Base-by-base conservation (phyloP, 441 rosid genomes). In the Manihot esculenta region DNA sequence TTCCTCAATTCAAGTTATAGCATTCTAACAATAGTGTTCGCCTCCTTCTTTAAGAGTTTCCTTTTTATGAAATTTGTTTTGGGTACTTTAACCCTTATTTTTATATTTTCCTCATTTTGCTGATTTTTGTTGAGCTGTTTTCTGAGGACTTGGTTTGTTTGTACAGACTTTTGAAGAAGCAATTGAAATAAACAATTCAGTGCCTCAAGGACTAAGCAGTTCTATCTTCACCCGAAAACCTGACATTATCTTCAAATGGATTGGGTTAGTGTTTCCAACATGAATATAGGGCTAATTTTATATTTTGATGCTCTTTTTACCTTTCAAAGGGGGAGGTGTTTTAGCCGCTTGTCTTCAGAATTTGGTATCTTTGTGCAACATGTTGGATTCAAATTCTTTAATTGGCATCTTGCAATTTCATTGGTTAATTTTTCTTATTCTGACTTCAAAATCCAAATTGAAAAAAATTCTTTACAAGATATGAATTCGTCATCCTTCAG, bases 151-250 rank as follows among this genome's bases (percentile, higher is more conserved):
- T 58, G 20, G 21, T 57, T 67, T 45, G 57, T 69, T 35, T 35
- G 41, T 72, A 54, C 84, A 95, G 98, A 83, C 89, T 64, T 83
- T 92, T 45, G 71, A 88, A 74, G 99, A 91, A 81, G 99, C 97
- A 58, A 80, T 95, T 64, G 87, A 88, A 50, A 93, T 93, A 81
- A 93, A 93, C 83, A 92, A 90, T 83, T 89, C 96, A 0, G 99
- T 94, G 33, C 94, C 97, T 49, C 97, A 92, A 87, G 99, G 99
- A 75, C 80, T 92, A 51, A 92, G 99, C 76, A 94, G 97, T 74
- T 92, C 97, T 13, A 90, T 94, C 70, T 92, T 92, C 83, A 92
- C 98, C 41, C 84, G 88, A 42, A 84, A 81, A 38, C 97, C 96
- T 4, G 97, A 82, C 62, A 42, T 79, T 65, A 88, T 94, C 81